Evolutionary conservation across 2,329 filamentous ascomycete genomes (phyloP).

Genomic region (Diaporthe velutina): DNA sequence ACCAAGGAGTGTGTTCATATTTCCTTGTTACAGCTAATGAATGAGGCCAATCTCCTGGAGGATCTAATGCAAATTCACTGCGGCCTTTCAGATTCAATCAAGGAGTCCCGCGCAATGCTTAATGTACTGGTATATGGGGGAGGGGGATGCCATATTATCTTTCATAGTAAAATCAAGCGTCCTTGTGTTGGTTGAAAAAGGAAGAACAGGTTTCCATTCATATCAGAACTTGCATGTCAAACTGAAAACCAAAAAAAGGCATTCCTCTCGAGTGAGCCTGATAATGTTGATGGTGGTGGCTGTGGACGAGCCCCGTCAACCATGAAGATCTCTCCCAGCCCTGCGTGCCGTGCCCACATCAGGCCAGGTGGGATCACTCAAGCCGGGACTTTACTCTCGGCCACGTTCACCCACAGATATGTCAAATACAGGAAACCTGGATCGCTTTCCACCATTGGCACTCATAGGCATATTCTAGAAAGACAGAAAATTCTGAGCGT

Average conservation of each 20-base stretch:
- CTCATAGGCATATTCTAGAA: too few relatives aligned
- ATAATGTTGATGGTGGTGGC: background rate
- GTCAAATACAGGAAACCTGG: too few relatives aligned
- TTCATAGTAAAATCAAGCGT: too few relatives aligned
- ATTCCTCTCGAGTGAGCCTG: background rate
- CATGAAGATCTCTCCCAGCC: conserved; percentile 6
- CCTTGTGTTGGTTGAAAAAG: background rate
- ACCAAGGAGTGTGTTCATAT: too few relatives aligned
- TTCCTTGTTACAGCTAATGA: too few relatives aligned
- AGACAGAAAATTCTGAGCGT: background rate
- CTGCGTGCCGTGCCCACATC: conserved; percentile 8
- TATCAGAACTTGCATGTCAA: background rate
- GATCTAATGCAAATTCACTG: background rate
- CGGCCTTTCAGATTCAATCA: background rate
- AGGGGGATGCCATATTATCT: background rate
- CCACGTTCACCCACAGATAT: background rate
- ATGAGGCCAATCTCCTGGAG: background rate
- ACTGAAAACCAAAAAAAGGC: too few relatives aligned
- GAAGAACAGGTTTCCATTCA: background rate
- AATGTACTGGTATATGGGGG: background rate
- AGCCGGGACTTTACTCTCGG: background rate
- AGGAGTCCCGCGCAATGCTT: background rate
- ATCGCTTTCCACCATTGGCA: background rate
- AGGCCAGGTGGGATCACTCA: background rate
- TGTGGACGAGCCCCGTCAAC: background rate